phyloP scores from a whole-genome alignment of 2,329 filamentous ascomycete species.

The Scedosporium aurantiacum region DNA sequence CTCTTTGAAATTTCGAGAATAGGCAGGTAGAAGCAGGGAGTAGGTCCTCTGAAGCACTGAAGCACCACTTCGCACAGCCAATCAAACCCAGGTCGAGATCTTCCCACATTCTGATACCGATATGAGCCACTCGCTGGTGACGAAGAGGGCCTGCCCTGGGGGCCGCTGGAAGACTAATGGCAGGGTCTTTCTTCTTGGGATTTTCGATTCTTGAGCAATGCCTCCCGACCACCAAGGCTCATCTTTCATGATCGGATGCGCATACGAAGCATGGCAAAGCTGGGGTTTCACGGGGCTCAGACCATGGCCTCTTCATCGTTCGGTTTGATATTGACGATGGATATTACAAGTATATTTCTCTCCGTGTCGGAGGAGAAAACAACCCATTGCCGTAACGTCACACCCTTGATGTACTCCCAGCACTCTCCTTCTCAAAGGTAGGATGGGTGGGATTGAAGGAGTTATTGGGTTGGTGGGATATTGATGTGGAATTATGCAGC shows the following conservation, averaged over 20 bases:
- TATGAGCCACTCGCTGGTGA: not conserved
- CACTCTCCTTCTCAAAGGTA: not conserved
- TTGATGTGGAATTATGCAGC: not conserved
- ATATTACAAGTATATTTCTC: not conserved
- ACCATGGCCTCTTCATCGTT: not conserved
- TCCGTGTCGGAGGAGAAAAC: not conserved
- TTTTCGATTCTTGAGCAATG: not conserved
- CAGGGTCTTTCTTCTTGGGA: not conserved
- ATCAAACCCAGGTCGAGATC: not conserved
- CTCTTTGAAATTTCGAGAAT: no score
- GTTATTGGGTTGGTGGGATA: not conserved
- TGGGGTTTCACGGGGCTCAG: not conserved
- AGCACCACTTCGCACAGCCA: not conserved
- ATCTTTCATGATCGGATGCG: not conserved
- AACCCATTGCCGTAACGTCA: not conserved
- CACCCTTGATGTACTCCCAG: not conserved
- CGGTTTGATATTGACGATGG: not conserved
- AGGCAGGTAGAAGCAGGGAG: no score
- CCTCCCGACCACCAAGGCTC: not conserved
- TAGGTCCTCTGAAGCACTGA: not conserved
- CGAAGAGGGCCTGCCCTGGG: not conserved
- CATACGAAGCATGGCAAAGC: not conserved
- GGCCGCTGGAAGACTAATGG: not conserved
- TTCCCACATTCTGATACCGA: not conserved
- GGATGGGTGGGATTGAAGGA: not conserved